Conservation (phyloP, 2,329 filamentous ascomycete genomes). For the Venturiaceae sp. region DNA sequence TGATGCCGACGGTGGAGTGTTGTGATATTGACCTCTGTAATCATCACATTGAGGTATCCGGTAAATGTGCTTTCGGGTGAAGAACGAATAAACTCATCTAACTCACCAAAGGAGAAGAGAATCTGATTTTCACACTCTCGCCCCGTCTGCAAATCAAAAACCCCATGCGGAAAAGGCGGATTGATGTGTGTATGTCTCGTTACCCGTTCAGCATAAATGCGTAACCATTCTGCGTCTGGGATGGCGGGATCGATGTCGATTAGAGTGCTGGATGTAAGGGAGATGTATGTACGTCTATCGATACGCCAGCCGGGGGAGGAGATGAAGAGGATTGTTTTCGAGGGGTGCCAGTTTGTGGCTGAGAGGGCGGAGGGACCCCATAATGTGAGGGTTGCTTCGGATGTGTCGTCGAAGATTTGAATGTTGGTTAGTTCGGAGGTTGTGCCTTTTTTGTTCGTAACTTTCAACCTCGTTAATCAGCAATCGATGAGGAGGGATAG, state of each 20-base stretch:
- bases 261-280: conserved; percentile 34
- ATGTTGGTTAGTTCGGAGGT: conserved; percentile 40
- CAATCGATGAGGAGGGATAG: neutral
- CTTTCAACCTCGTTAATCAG: conserved; percentile 13
- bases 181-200: conserved; percentile 42
- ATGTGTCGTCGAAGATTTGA: conserved; percentile 48
- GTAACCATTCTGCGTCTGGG: conserved; percentile 44
- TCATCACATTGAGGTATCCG: conserved; percentile 34
- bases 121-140: conserved; percentile 20
- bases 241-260: conserved; percentile 47
- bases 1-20: conserved; percentile 30
- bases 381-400: conserved; percentile 41
- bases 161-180: conserved; percentile 31
- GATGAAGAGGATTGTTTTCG: conserved; percentile 41
- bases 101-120: conserved; percentile 33
- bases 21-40: conserved; percentile 31
- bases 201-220: conserved; percentile 36
- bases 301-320: conserved; percentile 32
- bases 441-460: conserved; percentile 37
- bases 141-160: conserved; percentile 16
- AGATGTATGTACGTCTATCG: conserved; percentile 23
- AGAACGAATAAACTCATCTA: conserved; percentile 27
- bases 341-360: conserved; percentile 34
- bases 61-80: conserved; percentile 20
- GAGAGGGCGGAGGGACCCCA: conserved; percentile 43